Conservation (phyloP, 2,329 filamentous ascomycete species). For the Verticillium nonalfalfae region DNA sequence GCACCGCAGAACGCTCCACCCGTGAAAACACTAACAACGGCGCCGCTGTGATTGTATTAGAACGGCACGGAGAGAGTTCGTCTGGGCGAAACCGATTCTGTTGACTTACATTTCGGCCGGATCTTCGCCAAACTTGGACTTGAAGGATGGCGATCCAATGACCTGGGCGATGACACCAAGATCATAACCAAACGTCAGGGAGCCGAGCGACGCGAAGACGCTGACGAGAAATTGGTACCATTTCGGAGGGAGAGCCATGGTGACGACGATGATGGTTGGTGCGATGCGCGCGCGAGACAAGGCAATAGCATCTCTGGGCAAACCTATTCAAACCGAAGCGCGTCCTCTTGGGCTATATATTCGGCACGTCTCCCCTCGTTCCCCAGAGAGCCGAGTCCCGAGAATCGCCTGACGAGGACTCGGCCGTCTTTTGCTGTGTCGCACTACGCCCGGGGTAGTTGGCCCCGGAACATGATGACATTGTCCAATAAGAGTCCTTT, state of each 20-base stretch:
- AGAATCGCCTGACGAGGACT: background rate
- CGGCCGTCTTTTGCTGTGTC: background rate
- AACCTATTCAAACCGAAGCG: background rate
- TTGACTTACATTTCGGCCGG: background rate
- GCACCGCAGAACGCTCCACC: constrained; percentile 68
- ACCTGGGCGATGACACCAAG: constrained; percentile 46
- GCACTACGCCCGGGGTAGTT: background rate
- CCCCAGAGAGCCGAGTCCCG: background rate
- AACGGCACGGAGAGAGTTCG: background rate
- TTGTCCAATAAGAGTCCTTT: background rate
- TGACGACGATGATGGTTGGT: background rate
- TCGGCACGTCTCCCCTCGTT: background rate
- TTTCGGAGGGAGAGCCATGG: constrained; percentile 36
- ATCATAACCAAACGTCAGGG: constrained; percentile 49
- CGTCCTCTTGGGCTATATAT: background rate
- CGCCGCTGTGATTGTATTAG: background rate
- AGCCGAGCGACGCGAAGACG: constrained; percentile 50
- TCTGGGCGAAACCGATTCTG: background rate
- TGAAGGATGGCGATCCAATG: constrained; percentile 41
- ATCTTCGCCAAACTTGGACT: constrained; percentile 26
- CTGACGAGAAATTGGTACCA: constrained; percentile 42
- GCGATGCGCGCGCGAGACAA: background rate
- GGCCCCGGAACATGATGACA: background rate
- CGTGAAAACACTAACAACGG: constrained; percentile 59
- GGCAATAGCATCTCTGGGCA: background rate